These are phyloP conservation scores for Plasmodium relictum DNA, from an alignment of 169 alveolate species.

Conservation along the genomic window DNA sequence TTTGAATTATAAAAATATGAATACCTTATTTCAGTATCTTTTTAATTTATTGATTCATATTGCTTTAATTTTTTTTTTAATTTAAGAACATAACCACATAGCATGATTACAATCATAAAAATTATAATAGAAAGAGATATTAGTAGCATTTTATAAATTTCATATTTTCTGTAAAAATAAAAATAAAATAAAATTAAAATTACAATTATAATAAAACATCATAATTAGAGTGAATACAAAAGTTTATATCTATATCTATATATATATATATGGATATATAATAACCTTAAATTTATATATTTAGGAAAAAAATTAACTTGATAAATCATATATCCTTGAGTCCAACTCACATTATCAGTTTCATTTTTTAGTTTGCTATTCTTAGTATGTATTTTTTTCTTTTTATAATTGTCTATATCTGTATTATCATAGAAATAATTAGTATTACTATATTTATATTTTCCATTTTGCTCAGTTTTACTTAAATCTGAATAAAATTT, in stretches of 20 bases:
- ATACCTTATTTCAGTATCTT: too few relatives aligned
- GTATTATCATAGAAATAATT: too few relatives aligned
- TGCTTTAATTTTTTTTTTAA: background rate
- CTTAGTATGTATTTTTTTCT: background rate
- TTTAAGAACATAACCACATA: background rate
- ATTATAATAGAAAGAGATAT: background rate
- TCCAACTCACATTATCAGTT: constrained; percentile 8
- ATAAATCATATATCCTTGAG: constrained; percentile 9
- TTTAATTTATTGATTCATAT: too few relatives aligned
- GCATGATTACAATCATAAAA: background rate
- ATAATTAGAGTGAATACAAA: too few relatives aligned
- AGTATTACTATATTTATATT: too few relatives aligned
- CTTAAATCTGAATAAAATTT: too few relatives aligned
- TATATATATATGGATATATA: background rate
- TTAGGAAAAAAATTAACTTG: background rate
- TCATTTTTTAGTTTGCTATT: background rate
- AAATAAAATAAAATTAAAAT: background rate
- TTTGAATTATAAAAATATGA: too few relatives aligned
- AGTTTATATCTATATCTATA: background rate
- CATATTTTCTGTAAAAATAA: background rate
- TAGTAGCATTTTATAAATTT: background rate
- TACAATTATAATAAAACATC: too few relatives aligned
- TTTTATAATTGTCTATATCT: too few relatives aligned
- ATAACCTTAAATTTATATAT: background rate
- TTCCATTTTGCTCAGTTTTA: too few relatives aligned